Base-by-base conservation (phyloP, 2,329 filamentous ascomycete species). In the Xylariaceae sp. region DNA sequence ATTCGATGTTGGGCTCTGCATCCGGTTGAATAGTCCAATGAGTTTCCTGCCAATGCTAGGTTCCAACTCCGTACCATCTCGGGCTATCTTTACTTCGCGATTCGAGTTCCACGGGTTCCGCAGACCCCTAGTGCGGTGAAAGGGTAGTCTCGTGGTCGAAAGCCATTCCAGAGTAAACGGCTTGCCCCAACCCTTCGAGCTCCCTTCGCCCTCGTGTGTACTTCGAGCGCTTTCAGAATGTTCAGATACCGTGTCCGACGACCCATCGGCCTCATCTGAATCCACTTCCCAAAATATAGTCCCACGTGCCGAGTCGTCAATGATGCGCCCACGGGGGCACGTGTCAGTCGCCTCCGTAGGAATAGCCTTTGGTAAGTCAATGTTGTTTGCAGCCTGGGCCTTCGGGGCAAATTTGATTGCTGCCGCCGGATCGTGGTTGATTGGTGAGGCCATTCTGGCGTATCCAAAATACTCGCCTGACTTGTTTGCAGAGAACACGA, bases 381-480 rank as follows among this genome's bases (percentile, higher is more conserved):
- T 74, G 30, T 84, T 82, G 63, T 77, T 81, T 5, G 80, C 73
- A 10, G 80, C 74, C 61, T 88, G 86, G 6, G 81, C 78, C 65
- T 85, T 85, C 0, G 86, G 85, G 3, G 85, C 85, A 73, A 90
- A 88, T 69, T 88, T 81, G 53, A 89, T 84, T 0, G 86, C 84
- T 0, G 87, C 83, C 0, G 81, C 80, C 9, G 88, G 85, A 66
- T 96, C 89, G 57, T 92, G 83, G 66, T 88, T 87, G 68, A 97
- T 96, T 3, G 86, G 79, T 18, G 93, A 96, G 8, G 81, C 78
- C 93, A 97, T 97, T 44, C 89, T 86, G 17, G 92, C 93, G 70
- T 96, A 97, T 17, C 93, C 93, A 75, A 94, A 97, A 71, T 97
- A 97, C 74, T 97, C 93, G 10, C 93, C 93, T 0, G 93, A 97